Base-by-base conservation (phyloP, 2,329 filamentous ascomycete species). In the Emergomyces pasteurianus region DNA sequence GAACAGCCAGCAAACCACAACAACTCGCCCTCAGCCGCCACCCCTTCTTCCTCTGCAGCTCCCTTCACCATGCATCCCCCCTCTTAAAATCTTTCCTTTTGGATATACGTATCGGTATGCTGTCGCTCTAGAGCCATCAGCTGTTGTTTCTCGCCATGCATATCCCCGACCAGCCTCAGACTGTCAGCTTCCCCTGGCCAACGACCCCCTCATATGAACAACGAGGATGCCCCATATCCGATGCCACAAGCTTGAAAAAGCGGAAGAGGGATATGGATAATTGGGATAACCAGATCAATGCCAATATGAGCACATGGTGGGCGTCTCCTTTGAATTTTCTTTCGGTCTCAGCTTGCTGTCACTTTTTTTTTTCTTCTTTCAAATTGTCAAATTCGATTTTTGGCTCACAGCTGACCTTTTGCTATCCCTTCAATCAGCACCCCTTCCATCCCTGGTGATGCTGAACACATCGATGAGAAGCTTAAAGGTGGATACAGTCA, bases 261-360 rank as follows among this genome's bases (percentile, higher is more conserved):
- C 61, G 69, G 31, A 71, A 70, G 49, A 65, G 69, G 56, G 68
- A 70, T 54, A 52, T 55, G 18, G 31, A 43, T 2, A 50, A 62
- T 31, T 57, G 63, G n/a, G 65, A 64, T n/a, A 36, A 58, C 36
- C 57, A 65, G n/a, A 59, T 65, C 36, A 28, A 58, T 14, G 52
- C 46, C 12, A 62, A 64, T 43, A 23, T 59, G n/a, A 52, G 46
- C 21, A 62, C 64, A 53, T 62, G 60, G 64, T 68, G 61, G 58
- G 63, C 16, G 23, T 8, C 62, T 31, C 10, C 16, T 23, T 18
- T 42, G 28, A n/a, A 31, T n/a, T 16, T n/a, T 26, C 23, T 26
- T n/a, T 54, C 52, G 21, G 52, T 31, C 52, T 21, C 54, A 31
- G 2, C 21, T 23, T 2, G 8, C 18, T 7, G 7, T 18, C 1